Conservation (phyloP, 805 yeast genomes). For the Starmerella sirachaensis region DNA sequence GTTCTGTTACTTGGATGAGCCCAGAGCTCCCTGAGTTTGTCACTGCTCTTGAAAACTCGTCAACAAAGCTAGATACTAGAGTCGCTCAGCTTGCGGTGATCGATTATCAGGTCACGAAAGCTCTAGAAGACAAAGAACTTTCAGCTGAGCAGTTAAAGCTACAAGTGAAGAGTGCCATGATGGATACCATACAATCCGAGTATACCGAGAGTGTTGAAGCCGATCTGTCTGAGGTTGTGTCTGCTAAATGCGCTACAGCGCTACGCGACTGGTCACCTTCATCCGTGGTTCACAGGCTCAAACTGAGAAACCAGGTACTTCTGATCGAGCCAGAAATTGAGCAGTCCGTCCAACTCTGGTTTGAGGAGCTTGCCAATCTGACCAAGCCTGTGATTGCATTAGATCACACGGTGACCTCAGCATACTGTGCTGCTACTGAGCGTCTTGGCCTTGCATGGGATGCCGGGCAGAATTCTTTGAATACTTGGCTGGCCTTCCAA, state of each 20-base stretch:
- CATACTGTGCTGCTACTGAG: neutral
- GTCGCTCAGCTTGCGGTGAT: constrained; percentile 4
- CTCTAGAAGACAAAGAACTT: neutral
- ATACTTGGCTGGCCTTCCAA: constrained; percentile 26
- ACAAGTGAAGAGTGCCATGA: neutral
- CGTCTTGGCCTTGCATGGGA: constrained; percentile 2
- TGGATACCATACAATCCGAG: constrained; percentile 2
- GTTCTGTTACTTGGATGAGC: constrained; percentile 2
- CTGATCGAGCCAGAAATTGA: constrained; percentile 1
- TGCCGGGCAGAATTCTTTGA: constrained; percentile 30
- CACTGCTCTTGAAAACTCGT: constrained; percentile 6
- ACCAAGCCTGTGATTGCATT: neutral
- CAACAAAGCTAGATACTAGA: constrained; percentile 2
- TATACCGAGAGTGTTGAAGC: neutral
- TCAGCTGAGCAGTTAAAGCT: neutral
- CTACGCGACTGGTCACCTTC: constrained; percentile 36
- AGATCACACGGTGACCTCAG: neutral
- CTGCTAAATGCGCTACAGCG: constrained; percentile 33
- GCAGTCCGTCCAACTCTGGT: constrained; percentile 1
- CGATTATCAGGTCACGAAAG: constrained; percentile 5
- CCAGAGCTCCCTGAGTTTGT: constrained; percentile 6
- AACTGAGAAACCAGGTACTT: constrained; percentile 1
- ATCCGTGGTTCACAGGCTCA: constrained; percentile 3
- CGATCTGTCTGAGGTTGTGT: constrained; percentile 18
- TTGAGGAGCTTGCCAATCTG: constrained; percentile 2